phyloP scores from a whole-genome alignment of 768 basidiomycete genomes.

The Suillus clintonianus region DNA sequence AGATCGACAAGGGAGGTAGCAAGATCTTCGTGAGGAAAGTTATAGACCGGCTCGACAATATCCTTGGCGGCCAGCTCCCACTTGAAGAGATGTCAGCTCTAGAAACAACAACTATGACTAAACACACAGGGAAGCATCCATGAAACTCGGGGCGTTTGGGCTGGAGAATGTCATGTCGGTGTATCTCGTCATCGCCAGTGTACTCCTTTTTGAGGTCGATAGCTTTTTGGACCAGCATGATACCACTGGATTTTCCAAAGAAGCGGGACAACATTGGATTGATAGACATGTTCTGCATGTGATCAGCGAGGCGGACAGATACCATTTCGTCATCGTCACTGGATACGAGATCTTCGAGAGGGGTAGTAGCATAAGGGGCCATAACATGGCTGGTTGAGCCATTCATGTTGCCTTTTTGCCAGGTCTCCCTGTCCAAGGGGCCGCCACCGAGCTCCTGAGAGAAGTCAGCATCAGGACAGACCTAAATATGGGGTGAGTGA shows the following conservation, averaged over 20 bases:
- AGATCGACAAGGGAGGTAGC: constrained; percentile 52
- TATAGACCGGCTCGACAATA: constrained; percentile 31
- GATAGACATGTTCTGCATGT: constrained; percentile 23
- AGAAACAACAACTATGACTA: constrained; percentile 1
- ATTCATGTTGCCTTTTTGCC: constrained; percentile 24
- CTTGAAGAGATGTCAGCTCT: constrained; percentile 9
- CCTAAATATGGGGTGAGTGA: constrained; percentile 36
- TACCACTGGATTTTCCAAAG: constrained; percentile 43
- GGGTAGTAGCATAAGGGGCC: constrained; percentile 6
- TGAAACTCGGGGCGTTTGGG: constrained; percentile 22
- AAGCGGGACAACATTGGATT: constrained; percentile 22
- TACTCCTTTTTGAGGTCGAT: constrained; percentile 62
- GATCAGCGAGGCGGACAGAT: constrained; percentile 23
- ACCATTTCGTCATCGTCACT: constrained; percentile 31
- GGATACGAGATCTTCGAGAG: constrained; percentile 22
- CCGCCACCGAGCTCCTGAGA: constrained; percentile 55
- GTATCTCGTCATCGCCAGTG: constrained; percentile 37
- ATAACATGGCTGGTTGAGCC: constrained; percentile 14
- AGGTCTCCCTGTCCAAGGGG: constrained; percentile 40
- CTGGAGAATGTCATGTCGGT: constrained; percentile 6
- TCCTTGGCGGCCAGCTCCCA: constrained; percentile 28
- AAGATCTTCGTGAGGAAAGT: constrained; percentile 55
- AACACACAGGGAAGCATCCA: constrained; percentile 30
- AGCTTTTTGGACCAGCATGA: constrained; percentile 46
- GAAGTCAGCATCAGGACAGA: constrained; percentile 66